Conservation (phyloP, 179 eudicot species). For the Heliamphora pulchella region DNA sequence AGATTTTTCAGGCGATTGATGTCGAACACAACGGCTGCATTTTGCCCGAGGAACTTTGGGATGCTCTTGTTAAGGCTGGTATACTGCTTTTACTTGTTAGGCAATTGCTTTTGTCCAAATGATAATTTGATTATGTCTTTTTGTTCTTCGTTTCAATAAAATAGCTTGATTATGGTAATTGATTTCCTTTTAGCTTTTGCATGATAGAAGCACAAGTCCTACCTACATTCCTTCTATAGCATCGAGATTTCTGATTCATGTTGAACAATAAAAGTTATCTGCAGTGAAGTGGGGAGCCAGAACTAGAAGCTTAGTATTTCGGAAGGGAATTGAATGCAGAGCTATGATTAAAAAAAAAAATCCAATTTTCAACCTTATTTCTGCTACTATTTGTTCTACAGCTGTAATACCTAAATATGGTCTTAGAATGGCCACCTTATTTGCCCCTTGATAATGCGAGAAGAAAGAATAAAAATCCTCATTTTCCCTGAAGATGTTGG, state of each 20-base stretch:
- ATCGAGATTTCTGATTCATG: neutral
- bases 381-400: neutral
- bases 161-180: too few relatives aligned
- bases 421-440: neutral
- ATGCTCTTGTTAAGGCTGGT: constrained; percentile 94
- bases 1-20: constrained; percentile 88
- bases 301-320: neutral
- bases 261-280: neutral
- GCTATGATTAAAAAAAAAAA: neutral
- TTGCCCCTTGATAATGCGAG: neutral
- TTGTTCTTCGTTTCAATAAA: too few relatives aligned
- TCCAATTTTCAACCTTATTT: neutral
- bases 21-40: constrained; percentile 91
- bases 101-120: too few relatives aligned
- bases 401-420: neutral
- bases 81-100: constrained; percentile 16
- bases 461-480: neutral
- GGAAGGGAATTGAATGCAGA: neutral
- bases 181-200: neutral
- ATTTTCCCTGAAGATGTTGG: neutral
- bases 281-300: neutral
- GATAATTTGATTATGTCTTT: too few relatives aligned
- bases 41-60: constrained; percentile 87
- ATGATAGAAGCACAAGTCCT: neutral
- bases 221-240: neutral